Conservation (phyloP, 2,329 filamentous ascomycete genomes). For the Monosporascus sp. region DNA sequence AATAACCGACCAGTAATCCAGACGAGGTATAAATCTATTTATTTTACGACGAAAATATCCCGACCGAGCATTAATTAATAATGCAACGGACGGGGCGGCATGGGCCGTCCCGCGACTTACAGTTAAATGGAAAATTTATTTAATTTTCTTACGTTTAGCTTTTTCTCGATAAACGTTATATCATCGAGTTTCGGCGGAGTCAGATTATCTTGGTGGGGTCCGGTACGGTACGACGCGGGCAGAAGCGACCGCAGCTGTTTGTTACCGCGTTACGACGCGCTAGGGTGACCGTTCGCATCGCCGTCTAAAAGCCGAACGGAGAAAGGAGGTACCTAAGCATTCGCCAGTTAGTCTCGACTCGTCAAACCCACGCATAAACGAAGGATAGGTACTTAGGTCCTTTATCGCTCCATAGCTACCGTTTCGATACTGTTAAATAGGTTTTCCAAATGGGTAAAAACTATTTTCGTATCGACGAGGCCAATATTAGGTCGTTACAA, state of each 20-base stretch:
- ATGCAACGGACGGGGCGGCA: conserved; percentile 21
- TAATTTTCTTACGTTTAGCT: conserved; percentile 3
- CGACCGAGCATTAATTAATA: conserved; percentile 19
- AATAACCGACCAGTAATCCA: conserved; percentile 17
- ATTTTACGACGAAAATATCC: conserved; percentile 17
- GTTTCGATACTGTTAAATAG: no score
- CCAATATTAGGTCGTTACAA: no score
- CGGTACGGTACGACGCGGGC: conserved; percentile 5
- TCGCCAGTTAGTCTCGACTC: no score
- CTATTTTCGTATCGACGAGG: no score
- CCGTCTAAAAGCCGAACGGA: conserved; percentile 1
- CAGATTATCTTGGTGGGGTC: not conserved
- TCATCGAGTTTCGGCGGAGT: conserved; percentile 5
- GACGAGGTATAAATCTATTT: conserved; percentile 20
- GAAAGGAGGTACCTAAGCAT: not conserved
- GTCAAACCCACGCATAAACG: no score
- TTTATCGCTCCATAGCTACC: no score
- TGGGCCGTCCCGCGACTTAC: conserved; percentile 21
- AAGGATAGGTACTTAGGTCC: no score
- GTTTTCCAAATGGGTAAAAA: no score
- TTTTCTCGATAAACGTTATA: conserved; percentile 3
- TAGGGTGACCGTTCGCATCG: not conserved
- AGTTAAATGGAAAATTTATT: conserved; percentile 10
- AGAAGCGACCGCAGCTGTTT: conserved; percentile 2
- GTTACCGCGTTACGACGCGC: not conserved